Base-by-base conservation (phyloP, 225 moss, liverwort and hornwort species). In the Pseudoscleropodium purum region DNA sequence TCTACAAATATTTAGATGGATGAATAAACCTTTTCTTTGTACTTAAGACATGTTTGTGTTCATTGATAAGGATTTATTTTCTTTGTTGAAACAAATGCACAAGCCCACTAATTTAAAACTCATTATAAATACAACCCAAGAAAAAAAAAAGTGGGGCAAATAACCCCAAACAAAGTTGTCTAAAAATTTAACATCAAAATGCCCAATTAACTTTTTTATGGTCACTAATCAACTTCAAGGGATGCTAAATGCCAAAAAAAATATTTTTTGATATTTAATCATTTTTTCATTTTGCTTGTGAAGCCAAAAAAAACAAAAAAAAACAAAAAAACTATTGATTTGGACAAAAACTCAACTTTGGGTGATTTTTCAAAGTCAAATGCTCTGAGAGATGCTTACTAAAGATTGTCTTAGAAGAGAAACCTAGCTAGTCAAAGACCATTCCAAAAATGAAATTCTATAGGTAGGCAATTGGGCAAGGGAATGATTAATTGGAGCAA, bases 371-470 rank as follows among this genome's bases (percentile, higher is more conserved):
- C 16, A 72, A 41, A 41, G 43, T 70, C 13, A 43, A 43, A 29
- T 0, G 27, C 3, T 29, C 3, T 2, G 5, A 29, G 0, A 43
- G 15, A 27, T 72, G 26, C 27, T 41, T 5, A 15, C 5, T 11
- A 9, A 27, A 1, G 18, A 25, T 72, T 70, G 39, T 39, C 25
- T 70, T 70, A 4, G 41, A 0, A 72, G 3, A 15, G 9, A 41
- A 70, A 13, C 0, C 15, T 27, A 41, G 9, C 9, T 8, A 41
- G 25, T 43, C 27, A 27, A 43, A 72, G 5, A 9, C 25, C 41
- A 41, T 15, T 1, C 2, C 5, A 5, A 26, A 3, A 39, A 70
- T 15, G 18, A 27, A 43, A 11, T 15, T 43, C 39, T 1, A 41
- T 72, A 1, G 14, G 1, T 70, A 5, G 3, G 12, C 16, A 68